These are phyloP conservation scores for Neonectria sp. DNA, from an alignment of 2,329 filamentous ascomycete genomes.

Conservation along the genomic window DNA sequence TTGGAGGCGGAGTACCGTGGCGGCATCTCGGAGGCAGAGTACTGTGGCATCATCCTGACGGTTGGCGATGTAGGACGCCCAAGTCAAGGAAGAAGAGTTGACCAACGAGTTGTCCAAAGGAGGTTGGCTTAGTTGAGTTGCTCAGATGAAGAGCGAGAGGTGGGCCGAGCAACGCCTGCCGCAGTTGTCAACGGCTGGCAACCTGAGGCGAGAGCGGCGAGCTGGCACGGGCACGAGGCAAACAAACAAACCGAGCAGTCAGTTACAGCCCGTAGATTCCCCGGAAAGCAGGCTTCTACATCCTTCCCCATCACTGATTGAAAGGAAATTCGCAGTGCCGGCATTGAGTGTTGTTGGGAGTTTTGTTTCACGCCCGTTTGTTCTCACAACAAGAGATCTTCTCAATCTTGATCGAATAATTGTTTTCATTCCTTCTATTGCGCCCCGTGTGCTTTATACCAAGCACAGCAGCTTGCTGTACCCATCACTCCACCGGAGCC, in stretches of 20 bases:
- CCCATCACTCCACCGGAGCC: slow-evolving; percentile 77
- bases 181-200: slow-evolving; percentile 8
- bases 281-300: not conserved
- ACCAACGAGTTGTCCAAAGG: not conserved
- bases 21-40: not conserved
- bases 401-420: not conserved
- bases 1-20: not conserved
- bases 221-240: not conserved
- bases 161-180: slow-evolving; percentile 4
- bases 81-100: not conserved
- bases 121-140: not conserved
- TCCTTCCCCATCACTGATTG: too few relatives aligned
- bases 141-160: not conserved
- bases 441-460: slow-evolving; percentile 13
- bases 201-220: not conserved
- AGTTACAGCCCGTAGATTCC: not conserved
- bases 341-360: too few relatives aligned
- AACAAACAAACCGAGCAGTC: not conserved
- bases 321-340: too few relatives aligned
- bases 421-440: not conserved
- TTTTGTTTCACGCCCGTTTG: too few relatives aligned
- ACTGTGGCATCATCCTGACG: not conserved
- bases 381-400: not conserved
- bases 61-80: not conserved
- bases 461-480: slow-evolving; percentile 56